Conservation (phyloP, 176 grass and related monocot species). For the Stipa capillata region DNA sequence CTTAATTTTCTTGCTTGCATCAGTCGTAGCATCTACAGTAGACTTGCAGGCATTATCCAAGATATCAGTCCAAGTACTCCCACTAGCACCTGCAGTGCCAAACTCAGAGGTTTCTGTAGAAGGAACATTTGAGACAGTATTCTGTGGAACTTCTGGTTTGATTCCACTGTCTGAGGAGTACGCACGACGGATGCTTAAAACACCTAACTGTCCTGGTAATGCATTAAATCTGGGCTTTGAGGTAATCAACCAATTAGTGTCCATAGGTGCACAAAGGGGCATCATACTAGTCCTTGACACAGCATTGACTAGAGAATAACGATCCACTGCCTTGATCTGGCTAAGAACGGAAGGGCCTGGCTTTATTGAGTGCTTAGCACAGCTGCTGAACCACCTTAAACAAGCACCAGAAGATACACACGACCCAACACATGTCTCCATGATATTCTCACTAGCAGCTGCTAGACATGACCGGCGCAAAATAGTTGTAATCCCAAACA, state of each 20-base stretch:
- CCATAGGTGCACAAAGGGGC: slow-evolving; percentile 14
- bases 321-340: slow-evolving; percentile 12
- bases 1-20: slow-evolving; percentile 33
- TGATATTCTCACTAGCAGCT: slow-evolving; percentile 15
- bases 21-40: slow-evolving; percentile 7
- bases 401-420: slow-evolving; percentile 12
- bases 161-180: slow-evolving; percentile 47
- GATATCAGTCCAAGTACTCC: slow-evolving; percentile 26
- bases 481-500: slow-evolving; percentile 22
- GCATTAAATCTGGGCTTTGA: slow-evolving; percentile 13
- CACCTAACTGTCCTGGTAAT: slow-evolving; percentile 17
- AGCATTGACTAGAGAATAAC: slow-evolving; percentile 1
- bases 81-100: slow-evolving; percentile 19
- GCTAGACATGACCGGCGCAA: slow-evolving; percentile 8
- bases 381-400: slow-evolving; percentile 18
- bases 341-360: neutral
- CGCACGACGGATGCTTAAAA: slow-evolving; percentile 12
- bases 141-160: slow-evolving; percentile 30
- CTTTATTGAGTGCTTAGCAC: slow-evolving; percentile 18
- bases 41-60: slow-evolving; percentile 24
- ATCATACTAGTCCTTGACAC: slow-evolving; percentile 3
- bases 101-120: slow-evolving; percentile 1
- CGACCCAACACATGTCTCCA: slow-evolving; percentile 27
- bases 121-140: neutral
- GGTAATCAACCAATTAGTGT: slow-evolving; percentile 14